Evolutionary conservation across 805 yeast genomes (phyloP).

Genomic region (Phaffomyces thermotolerans): DNA sequence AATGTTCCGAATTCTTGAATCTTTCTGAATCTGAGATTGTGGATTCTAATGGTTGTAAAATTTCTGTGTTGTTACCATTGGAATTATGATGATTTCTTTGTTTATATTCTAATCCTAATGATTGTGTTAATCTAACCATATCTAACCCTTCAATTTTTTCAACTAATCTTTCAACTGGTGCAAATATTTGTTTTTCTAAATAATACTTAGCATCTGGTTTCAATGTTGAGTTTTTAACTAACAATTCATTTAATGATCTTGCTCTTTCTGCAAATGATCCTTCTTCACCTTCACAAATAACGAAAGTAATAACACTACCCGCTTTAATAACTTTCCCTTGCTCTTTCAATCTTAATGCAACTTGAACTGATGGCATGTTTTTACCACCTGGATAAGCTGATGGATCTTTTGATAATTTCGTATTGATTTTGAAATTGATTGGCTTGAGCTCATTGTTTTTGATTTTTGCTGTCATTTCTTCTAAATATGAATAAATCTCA

Average conservation of each 20-base stretch:
- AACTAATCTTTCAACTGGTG: conserved; percentile 83
- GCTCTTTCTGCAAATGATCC: conserved; percentile 72
- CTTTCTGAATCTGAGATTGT: conserved; percentile 77
- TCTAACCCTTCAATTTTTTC: conserved; percentile 86
- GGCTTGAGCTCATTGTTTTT: conserved; percentile 54
- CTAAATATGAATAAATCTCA: conserved; percentile 67
- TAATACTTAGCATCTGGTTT: conserved; percentile 74
- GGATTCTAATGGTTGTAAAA: conserved; percentile 70
- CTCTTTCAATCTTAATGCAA: conserved; percentile 73
- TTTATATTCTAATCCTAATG: conserved; percentile 70
- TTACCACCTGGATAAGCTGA: conserved; percentile 73
- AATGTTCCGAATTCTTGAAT: conserved; percentile 54
- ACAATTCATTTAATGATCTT: conserved; percentile 67
- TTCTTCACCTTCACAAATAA: conserved; percentile 54
- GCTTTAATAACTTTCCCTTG: conserved; percentile 84
- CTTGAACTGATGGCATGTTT: conserved; percentile 83
- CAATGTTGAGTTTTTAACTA: conserved; percentile 41
- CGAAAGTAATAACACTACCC: conserved; percentile 83
- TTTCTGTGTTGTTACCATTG: conserved; percentile 27
- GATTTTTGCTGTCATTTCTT: conserved; percentile 48
- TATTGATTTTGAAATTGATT: conserved; percentile 70
- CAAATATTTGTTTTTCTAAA: conserved; percentile 80
- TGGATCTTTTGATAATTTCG: conserved; percentile 88
- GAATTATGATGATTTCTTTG: conserved; percentile 26
- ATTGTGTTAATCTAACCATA: conserved; percentile 63